Evolutionary conservation across 1,139 yeast genomes (phyloP), one percentile per base, ranked within the genome.

Genomic region (Geotrichum fermentans): DNA sequence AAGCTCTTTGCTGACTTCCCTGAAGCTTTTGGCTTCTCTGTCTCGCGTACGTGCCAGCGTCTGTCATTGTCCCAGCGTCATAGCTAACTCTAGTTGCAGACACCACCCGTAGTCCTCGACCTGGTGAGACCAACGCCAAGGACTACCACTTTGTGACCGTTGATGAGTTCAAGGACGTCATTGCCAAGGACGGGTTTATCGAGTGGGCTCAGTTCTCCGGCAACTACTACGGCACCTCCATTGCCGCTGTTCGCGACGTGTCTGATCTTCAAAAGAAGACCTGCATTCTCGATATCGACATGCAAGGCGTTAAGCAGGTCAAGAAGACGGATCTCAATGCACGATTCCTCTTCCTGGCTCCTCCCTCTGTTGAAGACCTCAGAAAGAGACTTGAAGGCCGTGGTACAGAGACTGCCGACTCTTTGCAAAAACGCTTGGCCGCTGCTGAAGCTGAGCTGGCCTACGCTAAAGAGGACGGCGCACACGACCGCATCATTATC

Each of bases 141-240:
- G 96, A 94, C 67, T 92, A 92, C 75, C 82, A 90, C 70, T 92
- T 92, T 67, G 77, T 78, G 52, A 76, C 84, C 21, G 89, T 83
- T 48, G 94, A 85, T 14, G 79, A 79, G 53, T 92, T 92, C 78
- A 77, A 87, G 69, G 66, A 74, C 58, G 75, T 87, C 67, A 87
- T 92, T 57, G 82, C 74, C 11, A 80, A 79, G 38, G 73, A 79
- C 45, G 85, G 83, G 56, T 94, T 92, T 70, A 82, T 92, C 61
- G 99, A 92, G 70, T 88, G 96, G 95, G 98, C 99, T 10, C 94
- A 88, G 69, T 92, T 92, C 65, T 87, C 96, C 8, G 97, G 97
- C 44, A 92, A 94, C 75, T 89, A 84, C 74, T 92, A 92, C 69
- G 99, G 99, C 54, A 92, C 98, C 50, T 75, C 96, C 43, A 74